These are phyloP conservation scores for Rhododendron simsii DNA, from an alignment of 148 eudicot genomes.

Conservation along the genomic window DNA sequence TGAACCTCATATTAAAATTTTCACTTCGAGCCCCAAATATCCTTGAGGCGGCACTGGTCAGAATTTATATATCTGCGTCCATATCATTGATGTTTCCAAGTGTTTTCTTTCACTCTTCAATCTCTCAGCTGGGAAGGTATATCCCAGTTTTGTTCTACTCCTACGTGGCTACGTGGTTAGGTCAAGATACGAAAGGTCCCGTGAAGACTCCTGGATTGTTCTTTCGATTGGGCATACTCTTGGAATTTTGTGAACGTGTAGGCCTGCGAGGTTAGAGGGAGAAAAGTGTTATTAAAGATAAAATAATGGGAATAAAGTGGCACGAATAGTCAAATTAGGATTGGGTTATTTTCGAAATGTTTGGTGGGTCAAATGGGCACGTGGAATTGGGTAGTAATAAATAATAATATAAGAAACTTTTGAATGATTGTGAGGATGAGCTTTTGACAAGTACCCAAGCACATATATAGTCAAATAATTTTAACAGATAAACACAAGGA, in stretches of 20 bases:
- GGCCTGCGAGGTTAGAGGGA: neutral
- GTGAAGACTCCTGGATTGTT: neutral
- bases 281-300: neutral
- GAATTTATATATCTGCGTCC: neutral
- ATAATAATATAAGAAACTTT: neutral
- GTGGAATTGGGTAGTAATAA: neutral
- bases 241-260: constrained; percentile 22
- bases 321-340: neutral
- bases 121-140: constrained; percentile 8
- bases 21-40: too few relatives aligned
- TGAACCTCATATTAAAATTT: too few relatives aligned
- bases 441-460: constrained; percentile 9
- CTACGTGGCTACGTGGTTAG: neutral
- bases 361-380: constrained; percentile 33
- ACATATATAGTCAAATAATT: neutral
- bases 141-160: neutral
- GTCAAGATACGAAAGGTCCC: neutral
- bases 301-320: neutral
- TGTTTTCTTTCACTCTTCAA: constrained; percentile 44
- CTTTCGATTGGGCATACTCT: neutral
- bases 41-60: too few relatives aligned
- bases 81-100: neutral
- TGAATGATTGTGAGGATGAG: neutral
- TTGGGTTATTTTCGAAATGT: constrained; percentile 16
- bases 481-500: neutral